These are phyloP conservation scores for Phytophthora niederhauseri DNA, from an alignment of 352 stramenopile species.

Conservation along the genomic window DNA sequence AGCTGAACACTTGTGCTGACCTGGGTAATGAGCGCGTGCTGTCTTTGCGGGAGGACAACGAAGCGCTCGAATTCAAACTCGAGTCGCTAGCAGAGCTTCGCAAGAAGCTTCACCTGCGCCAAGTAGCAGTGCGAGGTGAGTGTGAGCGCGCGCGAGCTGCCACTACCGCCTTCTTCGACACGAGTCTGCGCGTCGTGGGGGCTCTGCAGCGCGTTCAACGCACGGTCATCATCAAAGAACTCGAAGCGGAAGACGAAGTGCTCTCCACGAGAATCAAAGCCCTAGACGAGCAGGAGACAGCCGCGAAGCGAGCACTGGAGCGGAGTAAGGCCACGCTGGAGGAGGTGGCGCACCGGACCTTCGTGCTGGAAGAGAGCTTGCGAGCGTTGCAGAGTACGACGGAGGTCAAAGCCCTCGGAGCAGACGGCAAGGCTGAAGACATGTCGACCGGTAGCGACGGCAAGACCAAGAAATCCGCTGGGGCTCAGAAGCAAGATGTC, in stretches of 20 bases:
- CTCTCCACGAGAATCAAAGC: constrained; percentile 32
- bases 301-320: constrained; percentile 19
- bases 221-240: constrained; percentile 47
- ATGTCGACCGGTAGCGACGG: too few relatives aligned
- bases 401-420: constrained; percentile 9
- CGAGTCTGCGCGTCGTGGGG: constrained; percentile 57
- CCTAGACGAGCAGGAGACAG: constrained; percentile 34
- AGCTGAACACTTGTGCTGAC: constrained; percentile 43
- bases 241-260: constrained; percentile 34
- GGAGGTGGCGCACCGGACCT: constrained; percentile 45
- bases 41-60: constrained; percentile 58
- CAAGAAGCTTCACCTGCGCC: constrained; percentile 36
- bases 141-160: constrained; percentile 32
- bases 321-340: constrained; percentile 35
- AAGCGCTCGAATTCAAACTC: constrained; percentile 52
- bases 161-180: constrained; percentile 68
- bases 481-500: constrained; percentile 14
- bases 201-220: constrained; percentile 59
- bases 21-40: constrained; percentile 66
- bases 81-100: constrained; percentile 31
- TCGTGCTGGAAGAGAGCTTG: constrained; percentile 46
- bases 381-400: constrained; percentile 33
- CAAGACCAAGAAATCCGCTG: constrained; percentile 2
- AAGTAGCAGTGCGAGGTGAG: constrained; percentile 45
- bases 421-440: constrained; percentile 1